These are phyloP conservation scores for Puccinia coronata DNA, from an alignment of 1,284 basidiomycete genomes.

Conservation along the genomic window DNA sequence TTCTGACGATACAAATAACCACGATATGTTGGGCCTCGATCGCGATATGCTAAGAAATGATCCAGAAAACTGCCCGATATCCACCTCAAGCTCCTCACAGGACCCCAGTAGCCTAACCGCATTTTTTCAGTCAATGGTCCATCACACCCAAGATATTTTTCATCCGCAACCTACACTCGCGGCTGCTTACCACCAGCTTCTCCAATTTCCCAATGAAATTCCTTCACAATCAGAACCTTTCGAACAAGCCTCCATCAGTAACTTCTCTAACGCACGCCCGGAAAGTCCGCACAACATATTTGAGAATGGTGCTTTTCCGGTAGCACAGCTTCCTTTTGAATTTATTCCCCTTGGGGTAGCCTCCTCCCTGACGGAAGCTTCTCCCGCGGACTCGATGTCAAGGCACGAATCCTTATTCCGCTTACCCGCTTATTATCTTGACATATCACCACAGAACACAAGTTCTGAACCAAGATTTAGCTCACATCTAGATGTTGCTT, in stretches of 20 bases:
- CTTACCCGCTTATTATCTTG: neutral
- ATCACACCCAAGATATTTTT: neutral
- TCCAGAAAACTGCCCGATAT: neutral
- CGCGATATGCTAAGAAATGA: neutral
- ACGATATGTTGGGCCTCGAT: neutral
- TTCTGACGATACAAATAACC: neutral
- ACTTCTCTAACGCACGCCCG: neutral
- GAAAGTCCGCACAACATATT: neutral
- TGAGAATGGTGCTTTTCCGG: neutral
- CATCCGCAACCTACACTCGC: slow-evolving; percentile 1
- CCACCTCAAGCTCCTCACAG: neutral
- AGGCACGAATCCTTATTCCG: neutral
- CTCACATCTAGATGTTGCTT: neutral
- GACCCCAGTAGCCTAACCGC: neutral
- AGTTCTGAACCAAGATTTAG: neutral
- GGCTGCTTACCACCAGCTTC: neutral
- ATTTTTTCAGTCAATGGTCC: slow-evolving; percentile 9
- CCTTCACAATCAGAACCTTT: neutral
- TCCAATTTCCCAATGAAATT: neutral
- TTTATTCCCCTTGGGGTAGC: neutral
- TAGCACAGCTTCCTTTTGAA: neutral
- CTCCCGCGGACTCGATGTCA: neutral
- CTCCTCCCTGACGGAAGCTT: neutral
- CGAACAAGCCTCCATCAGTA: neutral
- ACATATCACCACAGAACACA: neutral